phyloP scores from a whole-genome alignment of 805 yeast species.

The Spathaspora passalidarum region DNA sequence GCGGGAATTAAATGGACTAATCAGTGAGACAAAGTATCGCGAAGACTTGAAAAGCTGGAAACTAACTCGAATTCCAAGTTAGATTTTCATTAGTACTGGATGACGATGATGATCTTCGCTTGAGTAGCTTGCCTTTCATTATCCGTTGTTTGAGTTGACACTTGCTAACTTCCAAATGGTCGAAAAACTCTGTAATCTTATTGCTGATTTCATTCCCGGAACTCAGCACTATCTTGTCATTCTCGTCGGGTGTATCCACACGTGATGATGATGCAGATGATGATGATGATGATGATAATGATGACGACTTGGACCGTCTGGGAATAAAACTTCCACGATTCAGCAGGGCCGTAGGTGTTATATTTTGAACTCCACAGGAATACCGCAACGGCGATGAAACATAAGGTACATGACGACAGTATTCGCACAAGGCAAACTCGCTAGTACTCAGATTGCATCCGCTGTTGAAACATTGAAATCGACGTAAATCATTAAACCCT shows the following conservation, averaged over 20 bases:
- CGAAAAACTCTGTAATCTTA: slow-evolving; percentile 8
- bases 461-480: slow-evolving; percentile 7
- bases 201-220: slow-evolving; percentile 5
- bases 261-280: neutral
- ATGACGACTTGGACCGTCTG: too few relatives aligned
- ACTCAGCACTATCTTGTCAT: too few relatives aligned
- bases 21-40: slow-evolving; percentile 34
- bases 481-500: slow-evolving; percentile 8
- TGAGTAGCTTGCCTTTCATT: slow-evolving; percentile 1
- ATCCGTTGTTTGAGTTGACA: slow-evolving; percentile 8
- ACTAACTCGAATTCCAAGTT: slow-evolving; percentile 1
- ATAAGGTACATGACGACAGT: slow-evolving; percentile 15
- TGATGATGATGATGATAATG: neutral
- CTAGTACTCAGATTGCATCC: slow-evolving; percentile 6
- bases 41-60: slow-evolving; percentile 38
- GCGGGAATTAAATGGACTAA: slow-evolving; percentile 31
- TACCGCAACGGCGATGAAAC: slow-evolving; percentile 15
- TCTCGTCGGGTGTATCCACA: too few relatives aligned
- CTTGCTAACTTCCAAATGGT: slow-evolving; percentile 7
- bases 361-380: neutral
- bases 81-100: neutral
- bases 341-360: neutral
- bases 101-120: slow-evolving; percentile 1
- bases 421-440: slow-evolving; percentile 10
- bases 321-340: neutral